phyloP scores from a whole-genome alignment of 257 asterid species.

The Fraxinus quadrangulata region DNA sequence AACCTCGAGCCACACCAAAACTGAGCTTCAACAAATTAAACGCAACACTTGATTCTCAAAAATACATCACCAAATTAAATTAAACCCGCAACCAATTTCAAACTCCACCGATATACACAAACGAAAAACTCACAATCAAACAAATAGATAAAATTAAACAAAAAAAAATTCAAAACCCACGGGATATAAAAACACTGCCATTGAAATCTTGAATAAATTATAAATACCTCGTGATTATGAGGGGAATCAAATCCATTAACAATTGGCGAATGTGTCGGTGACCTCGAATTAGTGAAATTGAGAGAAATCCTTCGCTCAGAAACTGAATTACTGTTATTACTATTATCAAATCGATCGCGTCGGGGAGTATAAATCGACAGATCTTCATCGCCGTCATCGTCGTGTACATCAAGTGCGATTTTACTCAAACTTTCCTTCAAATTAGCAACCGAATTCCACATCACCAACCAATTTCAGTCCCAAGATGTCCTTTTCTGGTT shows the following conservation, averaged over 20 bases:
- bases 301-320: slow-evolving; percentile 64
- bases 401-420: slow-evolving; percentile 85
- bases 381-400: slow-evolving; percentile 56
- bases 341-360: slow-evolving; percentile 47
- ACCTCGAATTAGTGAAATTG: slow-evolving; percentile 45
- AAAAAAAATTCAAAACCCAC: neutral
- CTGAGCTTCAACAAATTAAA: neutral
- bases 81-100: neutral
- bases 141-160: slow-evolving; percentile 11
- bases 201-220: slow-evolving; percentile 4
- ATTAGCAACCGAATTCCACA: slow-evolving; percentile 96
- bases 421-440: slow-evolving; percentile 83
- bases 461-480: slow-evolving; percentile 42
- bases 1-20: neutral
- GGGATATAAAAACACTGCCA: neutral
- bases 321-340: slow-evolving; percentile 38
- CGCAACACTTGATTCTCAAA: neutral
- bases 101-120: neutral
- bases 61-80: neutral
- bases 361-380: slow-evolving; percentile 52
- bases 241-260: slow-evolving; percentile 70
- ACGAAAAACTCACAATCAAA: neutral
- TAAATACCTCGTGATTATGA: slow-evolving; percentile 54
- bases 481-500: neutral
- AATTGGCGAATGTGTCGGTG: slow-evolving; percentile 63